phyloP scores from a whole-genome alignment of 1,284 basidiomycete species.

The Ustanciosporium gigantosporum region DNA sequence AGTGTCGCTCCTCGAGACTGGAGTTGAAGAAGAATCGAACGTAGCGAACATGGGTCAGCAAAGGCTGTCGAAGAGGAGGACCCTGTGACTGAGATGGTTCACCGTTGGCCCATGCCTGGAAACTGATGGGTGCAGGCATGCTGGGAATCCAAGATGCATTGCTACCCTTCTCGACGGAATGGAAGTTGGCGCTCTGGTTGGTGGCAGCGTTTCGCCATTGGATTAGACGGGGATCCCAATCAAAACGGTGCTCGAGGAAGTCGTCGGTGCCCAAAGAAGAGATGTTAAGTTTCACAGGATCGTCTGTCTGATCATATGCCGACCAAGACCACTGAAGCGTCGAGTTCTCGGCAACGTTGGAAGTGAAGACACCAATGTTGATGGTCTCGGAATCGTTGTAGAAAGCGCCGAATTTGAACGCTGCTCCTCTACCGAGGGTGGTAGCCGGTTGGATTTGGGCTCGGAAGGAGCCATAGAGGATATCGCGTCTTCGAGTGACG shows the following conservation, averaged over 20 bases:
- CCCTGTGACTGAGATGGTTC: conserved; percentile 39
- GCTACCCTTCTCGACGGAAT: conserved; percentile 19
- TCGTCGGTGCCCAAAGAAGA: conserved; percentile 24
- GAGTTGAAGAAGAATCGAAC: conserved; percentile 57
- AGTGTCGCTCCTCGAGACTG: conserved; percentile 33
- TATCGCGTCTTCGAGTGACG: conserved; percentile 46
- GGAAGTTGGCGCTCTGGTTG: conserved; percentile 33
- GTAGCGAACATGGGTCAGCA: conserved; percentile 42
- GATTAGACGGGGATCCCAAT: conserved; percentile 42
- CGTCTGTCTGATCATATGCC: conserved; percentile 19
- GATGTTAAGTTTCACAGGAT: conserved; percentile 39
- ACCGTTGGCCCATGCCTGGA: conserved; percentile 48
- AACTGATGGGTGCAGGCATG: conserved; percentile 37
- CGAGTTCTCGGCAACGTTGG: conserved; percentile 30
- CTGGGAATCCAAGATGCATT: conserved; percentile 38
- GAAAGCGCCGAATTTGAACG: conserved; percentile 38
- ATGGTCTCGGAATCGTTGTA: conserved; percentile 45
- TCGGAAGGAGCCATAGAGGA: conserved; percentile 52
- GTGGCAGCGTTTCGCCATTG: conserved; percentile 41
- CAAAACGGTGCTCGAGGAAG: conserved; percentile 48
- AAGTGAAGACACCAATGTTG: conserved; percentile 33
- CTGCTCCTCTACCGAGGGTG: conserved; percentile 25
- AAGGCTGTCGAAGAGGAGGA: conserved; percentile 29
- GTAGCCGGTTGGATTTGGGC: conserved; percentile 36
- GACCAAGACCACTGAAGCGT: conserved; percentile 46